A percentile compares a stretch with the other conserved stretches of the same genome.
phyloP scores from a whole-genome alignment of 176 grass and related monocot genomes.

The Aegilops speltoides region DNA sequence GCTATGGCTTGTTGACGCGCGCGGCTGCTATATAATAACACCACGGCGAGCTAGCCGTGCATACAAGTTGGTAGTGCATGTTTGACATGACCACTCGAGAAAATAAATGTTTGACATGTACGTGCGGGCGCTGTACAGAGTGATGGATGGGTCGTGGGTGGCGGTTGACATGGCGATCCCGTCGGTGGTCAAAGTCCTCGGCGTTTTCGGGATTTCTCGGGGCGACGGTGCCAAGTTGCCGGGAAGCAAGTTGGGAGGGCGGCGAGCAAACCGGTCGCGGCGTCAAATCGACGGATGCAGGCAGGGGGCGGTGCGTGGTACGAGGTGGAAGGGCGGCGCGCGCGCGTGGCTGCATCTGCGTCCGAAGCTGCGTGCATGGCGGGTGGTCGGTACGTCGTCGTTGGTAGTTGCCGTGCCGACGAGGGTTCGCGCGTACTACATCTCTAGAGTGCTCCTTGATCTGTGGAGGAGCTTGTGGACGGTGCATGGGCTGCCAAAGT shows the following conservation, averaged over 20 bases:
- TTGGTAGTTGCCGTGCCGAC: conserved; percentile 1
- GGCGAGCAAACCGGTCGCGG: not conserved
- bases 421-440: not conserved
- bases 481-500: not conserved
- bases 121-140: not conserved
- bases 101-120: not conserved
- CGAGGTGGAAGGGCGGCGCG: conserved; percentile 13
- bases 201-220: not conserved
- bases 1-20: not conserved
- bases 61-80: no score
- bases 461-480: not conserved
- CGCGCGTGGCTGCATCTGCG: not conserved
- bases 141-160: not conserved
- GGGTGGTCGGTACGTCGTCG: not conserved
- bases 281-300: not conserved
- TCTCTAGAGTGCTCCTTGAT: not conserved
- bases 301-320: not conserved
- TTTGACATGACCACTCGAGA: no score
- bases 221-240: not conserved
- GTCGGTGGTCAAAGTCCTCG: conserved; percentile 22
- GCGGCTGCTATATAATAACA: not conserved
- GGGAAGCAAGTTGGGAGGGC: not conserved
- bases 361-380: not conserved
- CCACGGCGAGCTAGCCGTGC: not conserved
- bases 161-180: not conserved